Conservation (phyloP, 441 rosid species). For the Capsella rubella region DNA sequence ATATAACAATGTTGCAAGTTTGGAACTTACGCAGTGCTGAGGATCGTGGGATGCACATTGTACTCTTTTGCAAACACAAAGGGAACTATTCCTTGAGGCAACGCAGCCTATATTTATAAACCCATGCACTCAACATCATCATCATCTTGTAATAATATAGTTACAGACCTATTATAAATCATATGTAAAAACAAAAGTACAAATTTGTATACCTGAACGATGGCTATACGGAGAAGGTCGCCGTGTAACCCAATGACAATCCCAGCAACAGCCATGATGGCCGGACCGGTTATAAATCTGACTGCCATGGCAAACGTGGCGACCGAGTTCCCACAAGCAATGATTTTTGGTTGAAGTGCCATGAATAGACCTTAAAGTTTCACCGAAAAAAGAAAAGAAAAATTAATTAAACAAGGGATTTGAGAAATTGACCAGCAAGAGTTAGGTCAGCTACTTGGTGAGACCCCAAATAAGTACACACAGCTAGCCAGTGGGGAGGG, state of each 20-base stretch:
- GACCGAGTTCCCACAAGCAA: slow-evolving; percentile 71
- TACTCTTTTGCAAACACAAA: slow-evolving; percentile 79
- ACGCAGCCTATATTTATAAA: slow-evolving; percentile 55
- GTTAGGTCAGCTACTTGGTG: slow-evolving; percentile 56
- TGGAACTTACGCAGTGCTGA: slow-evolving; percentile 67
- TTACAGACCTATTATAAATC: background rate
- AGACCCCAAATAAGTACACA: slow-evolving; percentile 37
- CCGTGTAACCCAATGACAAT: slow-evolving; percentile 66
- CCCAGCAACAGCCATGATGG: slow-evolving; percentile 72
- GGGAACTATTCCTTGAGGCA: slow-evolving; percentile 79
- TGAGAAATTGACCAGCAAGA: slow-evolving; percentile 25
- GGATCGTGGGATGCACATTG: slow-evolving; percentile 73
- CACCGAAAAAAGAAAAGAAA: slow-evolving; percentile 16
- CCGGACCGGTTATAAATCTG: slow-evolving; percentile 72
- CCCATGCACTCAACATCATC: slow-evolving; percentile 3
- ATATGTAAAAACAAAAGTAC: slow-evolving; percentile 1
- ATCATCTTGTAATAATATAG: background rate
- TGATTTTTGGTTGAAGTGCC: slow-evolving; percentile 77
- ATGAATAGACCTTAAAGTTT: slow-evolving; percentile 60
- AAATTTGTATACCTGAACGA: slow-evolving; percentile 58
- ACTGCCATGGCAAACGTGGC: slow-evolving; percentile 71
- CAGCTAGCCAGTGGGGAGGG: slow-evolving; percentile 25
- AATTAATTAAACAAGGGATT: background rate
- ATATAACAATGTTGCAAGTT: background rate
- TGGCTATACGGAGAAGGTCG: slow-evolving; percentile 64